Percentiles rank a stretch among this genome's conserved stretches.
phyloP scores from a whole-genome alignment of 2,329 filamentous ascomycete species.

The Pseudofabraea citricarpa region DNA sequence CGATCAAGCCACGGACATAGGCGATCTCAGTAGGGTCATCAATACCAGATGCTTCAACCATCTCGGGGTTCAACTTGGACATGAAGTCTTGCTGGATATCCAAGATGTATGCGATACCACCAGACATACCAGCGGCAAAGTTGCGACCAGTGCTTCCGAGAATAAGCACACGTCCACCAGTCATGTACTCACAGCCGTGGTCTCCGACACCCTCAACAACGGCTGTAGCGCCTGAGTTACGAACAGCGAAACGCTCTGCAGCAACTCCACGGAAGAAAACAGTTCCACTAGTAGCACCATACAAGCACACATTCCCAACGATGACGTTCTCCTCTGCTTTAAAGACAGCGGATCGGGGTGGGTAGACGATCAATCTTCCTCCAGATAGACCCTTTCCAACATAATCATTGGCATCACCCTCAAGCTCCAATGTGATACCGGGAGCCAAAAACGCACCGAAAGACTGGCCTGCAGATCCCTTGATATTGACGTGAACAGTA shows the following conservation, averaged over 20 bases:
- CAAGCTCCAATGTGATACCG: conserved; percentile 89
- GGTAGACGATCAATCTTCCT: conserved; percentile 89
- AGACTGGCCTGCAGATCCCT: conserved; percentile 92
- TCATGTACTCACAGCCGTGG: conserved; percentile 99
- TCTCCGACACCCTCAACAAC: conserved; percentile 95
- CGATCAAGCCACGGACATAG: conserved; percentile 83
- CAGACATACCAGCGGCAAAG: conserved; percentile 98
- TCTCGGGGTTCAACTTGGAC: conserved; percentile 92
- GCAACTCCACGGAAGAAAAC: conserved; percentile 97
- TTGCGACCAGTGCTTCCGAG: conserved; percentile 89
- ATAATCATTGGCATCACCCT: conserved; percentile 95
- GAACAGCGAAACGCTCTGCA: conserved; percentile 92
- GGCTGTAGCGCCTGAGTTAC: conserved; percentile 93
- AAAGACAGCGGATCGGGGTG: conserved; percentile 83
- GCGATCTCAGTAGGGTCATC: conserved; percentile 87
- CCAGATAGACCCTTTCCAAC: conserved; percentile 94
- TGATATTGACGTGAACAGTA: conserved; percentile 93
- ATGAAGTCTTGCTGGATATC: conserved; percentile 87
- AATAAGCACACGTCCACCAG: conserved; percentile 83
- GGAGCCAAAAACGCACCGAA: conserved; percentile 93
- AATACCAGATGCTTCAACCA: conserved; percentile 85
- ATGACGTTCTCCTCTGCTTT: conserved; percentile 95
- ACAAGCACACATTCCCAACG: conserved; percentile 90
- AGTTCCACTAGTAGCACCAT: conserved; percentile 84
- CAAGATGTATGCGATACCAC: conserved; percentile 91